Base-by-base conservation (phyloP, 768 basidiomycete species). In the Amanita fuliginea region DNA sequence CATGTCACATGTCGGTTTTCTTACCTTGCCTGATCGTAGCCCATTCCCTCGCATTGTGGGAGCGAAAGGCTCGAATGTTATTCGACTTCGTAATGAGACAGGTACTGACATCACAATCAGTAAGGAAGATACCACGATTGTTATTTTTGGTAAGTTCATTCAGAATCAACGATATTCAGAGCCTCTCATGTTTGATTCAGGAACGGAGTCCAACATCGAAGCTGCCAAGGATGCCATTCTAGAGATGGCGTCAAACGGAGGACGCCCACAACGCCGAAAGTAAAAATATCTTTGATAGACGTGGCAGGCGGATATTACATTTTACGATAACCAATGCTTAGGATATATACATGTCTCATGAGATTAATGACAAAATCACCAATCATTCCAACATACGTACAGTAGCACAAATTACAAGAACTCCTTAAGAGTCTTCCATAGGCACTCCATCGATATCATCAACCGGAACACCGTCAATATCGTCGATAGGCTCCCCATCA, bases 11-110 rank as follows among this genome's bases (percentile, higher is more conserved):
- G 80, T 88, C 55, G 92, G 88, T 7, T 91, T 86, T 75, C 73
- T 95, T 49, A 92, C 85, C 7, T 71, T 95, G 36, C 69, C 80
- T 35, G 86, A 92, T 61, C 81, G 91, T 54, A 78, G 83, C 32
- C 76, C 76, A 30, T 97, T 97, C 80, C 93, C 94, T 11, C 76
- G 90, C 56, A 94, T 97, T 56, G 91, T 97, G 54, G 94, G 94
- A 34, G 68, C 84, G 9, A 95, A 94, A 67, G 93, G 93, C 47
- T 71, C 90, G 22, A 97, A 91, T 57, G 87, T 97, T 45, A 75
- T 85, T 46, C 85, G 93, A 43, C 75, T 97, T 46, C 81, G 93
- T 49, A 77, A 76, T 46, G 91, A 92, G 66, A 95, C 87, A 46
- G 88, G 90, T 36, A 86, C 93, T 48, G 91, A 95, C 60, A 92